Evolutionary conservation across 768 basidiomycete genomes (phyloP), one percentile per base, ranked within the genome.

Genomic region (Lentinula sp.): DNA sequence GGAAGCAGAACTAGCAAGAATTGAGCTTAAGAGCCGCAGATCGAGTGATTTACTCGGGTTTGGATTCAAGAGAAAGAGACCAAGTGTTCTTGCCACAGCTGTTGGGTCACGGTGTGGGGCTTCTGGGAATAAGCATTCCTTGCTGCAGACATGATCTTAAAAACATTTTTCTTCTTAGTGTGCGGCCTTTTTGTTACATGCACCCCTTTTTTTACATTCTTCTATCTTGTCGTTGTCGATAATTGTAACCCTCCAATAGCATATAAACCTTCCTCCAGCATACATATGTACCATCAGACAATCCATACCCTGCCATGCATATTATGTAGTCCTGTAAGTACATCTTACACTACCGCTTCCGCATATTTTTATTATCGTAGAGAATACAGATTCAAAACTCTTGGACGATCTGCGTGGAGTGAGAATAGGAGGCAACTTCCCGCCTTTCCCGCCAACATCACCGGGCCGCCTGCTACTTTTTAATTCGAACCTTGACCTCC

Each of bases 1-100:
- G 90, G 91, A 92, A 71, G 84, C 83, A 69, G 89, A 91, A 75
- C 78, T 91, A 49, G 84, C 79, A 62, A 79, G 82, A 63, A 89
- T 91, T 65, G 89, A 91, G 73, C 73, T 77, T 65, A 75, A 75
- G 71, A 88, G 84, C 72, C 81, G 80, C 49, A 71, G 74, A 66
- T 78, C 76, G 50, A 83, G 78, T 61, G 78, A 80, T 66, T 67
- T 80, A 69, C 70, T 79, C 48, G 78, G 80, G 18, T 81, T 80
- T 67, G 70, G 73, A 42, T 73, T 70, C 61, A 77, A 74, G 70
- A 60, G 65, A 61, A 60, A 63, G 48, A 53, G 64, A 54, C 59
- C 52, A 40, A 64, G 32, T 28, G 43, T 31, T 31, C 31, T 51
- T 34, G 13, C 49, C 11, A 34, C 28, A 16, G 50, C 31, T 32